Percentiles rank a stretch among this genome's conserved stretches.
These are phyloP conservation scores for Ophiostoma ulmi DNA, from an alignment of 2,329 filamentous ascomycete species.

Conservation along the genomic window DNA sequence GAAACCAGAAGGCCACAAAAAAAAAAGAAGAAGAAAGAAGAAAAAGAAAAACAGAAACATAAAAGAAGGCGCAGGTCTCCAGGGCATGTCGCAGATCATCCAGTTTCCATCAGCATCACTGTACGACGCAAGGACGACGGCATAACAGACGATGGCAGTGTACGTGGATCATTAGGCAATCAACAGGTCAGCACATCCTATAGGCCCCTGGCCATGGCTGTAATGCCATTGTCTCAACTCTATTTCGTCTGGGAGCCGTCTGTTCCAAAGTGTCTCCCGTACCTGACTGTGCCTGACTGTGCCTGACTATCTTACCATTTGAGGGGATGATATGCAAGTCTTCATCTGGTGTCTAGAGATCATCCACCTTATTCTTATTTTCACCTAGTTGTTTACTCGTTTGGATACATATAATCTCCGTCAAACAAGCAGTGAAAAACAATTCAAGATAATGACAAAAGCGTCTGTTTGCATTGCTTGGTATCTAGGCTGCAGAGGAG, in stretches of 20 bases:
- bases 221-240: not conserved
- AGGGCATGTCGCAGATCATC: not conserved
- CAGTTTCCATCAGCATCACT: not conserved
- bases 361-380: too few relatives aligned
- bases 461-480: not conserved
- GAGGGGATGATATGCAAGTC: not conserved
- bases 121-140: too few relatives aligned
- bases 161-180: not conserved
- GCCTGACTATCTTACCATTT: too few relatives aligned
- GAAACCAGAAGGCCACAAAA: not conserved
- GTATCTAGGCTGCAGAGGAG: not conserved
- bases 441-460: not conserved
- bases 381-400: too few relatives aligned
- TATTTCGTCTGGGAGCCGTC: not conserved
- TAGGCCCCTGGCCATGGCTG: too few relatives aligned
- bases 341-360: not conserved
- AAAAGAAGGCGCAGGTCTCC: not conserved
- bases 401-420: not conserved
- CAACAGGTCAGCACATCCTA: too few relatives aligned
- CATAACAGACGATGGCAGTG: not conserved
- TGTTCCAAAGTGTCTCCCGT: too few relatives aligned
- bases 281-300: too few relatives aligned
- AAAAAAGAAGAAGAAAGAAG: not conserved
- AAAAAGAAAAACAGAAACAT: not conserved
- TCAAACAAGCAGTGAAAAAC: not conserved